Evolutionary conservation across 768 basidiomycete species (phyloP), one percentile per base, ranked within the genome.

Genomic region (Trametes maxima): DNA sequence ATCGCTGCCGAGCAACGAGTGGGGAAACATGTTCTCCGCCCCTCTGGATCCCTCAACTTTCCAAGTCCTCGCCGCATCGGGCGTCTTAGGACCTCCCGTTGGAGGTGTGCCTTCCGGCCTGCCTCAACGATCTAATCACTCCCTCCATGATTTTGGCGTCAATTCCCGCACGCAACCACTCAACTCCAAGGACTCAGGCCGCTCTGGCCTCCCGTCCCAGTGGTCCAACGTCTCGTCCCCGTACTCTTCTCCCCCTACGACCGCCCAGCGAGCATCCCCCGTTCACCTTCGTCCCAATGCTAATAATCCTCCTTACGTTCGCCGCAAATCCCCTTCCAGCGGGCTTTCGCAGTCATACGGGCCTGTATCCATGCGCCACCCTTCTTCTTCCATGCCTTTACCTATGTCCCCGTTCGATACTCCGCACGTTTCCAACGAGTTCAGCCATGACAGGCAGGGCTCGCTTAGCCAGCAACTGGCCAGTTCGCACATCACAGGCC

Each of bases 11-110:
- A 66, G 59, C 55, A 70, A 70, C n/a, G 79, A 80, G 36, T 90
- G 89, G 89, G 74, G 72, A 24, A 75, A 78, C 65, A 54, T 88
- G 19, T 88, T 88, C 71, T 77, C 87, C n/a, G 70, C 81, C 3
- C 84, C 89, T 2, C 76, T 89, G 51, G 80, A 86, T 61, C 84
- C 86, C 6, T 70, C 80, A 45, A 75, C 85, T 36, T 89, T 88
- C 67, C 82, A 85, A 42, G 80, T 82, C 37, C 80, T 90, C 44
- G 80, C 84, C 13, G 82, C 87, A 3, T 85, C 84, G 67, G 85
- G 83, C 66, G 77, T 84, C 47, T 73, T 90, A 42, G 78, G 75
- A 50, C 78, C 77, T 65, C 70, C 66, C 68, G 69, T 72, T 59
- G 71, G 71, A 45, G 73, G 63, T 47, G 64, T 68, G 46, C 72